Evolutionary conservation across 441 rosid genomes (phyloP).

Genomic region (Melastoma candidum): DNA sequence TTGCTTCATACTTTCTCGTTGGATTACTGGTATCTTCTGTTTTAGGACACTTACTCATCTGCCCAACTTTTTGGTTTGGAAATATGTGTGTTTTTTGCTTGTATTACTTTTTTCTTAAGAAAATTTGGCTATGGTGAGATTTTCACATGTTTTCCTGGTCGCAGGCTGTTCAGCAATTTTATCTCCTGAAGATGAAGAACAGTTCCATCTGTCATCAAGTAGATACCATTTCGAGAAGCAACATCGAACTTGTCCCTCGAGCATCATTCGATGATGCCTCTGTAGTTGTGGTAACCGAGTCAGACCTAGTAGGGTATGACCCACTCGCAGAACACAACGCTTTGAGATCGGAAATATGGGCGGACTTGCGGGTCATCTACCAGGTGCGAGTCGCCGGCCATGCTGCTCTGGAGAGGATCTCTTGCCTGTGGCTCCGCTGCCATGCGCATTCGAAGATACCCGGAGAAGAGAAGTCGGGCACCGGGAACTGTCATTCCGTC

Average conservation of each 20-base stretch:
- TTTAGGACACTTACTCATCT: background rate
- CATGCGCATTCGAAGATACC: slow-evolving; percentile 46
- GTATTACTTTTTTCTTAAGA: no score
- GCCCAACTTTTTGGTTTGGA: no score
- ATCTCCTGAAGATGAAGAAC: slow-evolving; percentile 36
- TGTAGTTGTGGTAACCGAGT: slow-evolving; percentile 60
- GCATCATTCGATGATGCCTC: slow-evolving; percentile 78
- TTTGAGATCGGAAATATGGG: slow-evolving; percentile 53
- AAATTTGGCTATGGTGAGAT: no score
- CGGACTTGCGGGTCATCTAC: slow-evolving; percentile 63
- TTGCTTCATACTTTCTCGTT: background rate
- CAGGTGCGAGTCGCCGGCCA: slow-evolving; percentile 68
- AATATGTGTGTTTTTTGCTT: no score
- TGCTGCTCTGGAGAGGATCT: slow-evolving; percentile 71
- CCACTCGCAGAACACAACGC: slow-evolving; percentile 25
- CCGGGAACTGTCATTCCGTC: slow-evolving; percentile 30
- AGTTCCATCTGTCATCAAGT: slow-evolving; percentile 11
- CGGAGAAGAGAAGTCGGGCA: slow-evolving; percentile 24
- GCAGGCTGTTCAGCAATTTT: slow-evolving; percentile 80
- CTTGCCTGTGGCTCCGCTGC: slow-evolving; percentile 70
- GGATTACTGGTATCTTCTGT: background rate
- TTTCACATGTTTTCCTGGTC: no score
- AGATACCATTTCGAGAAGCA: slow-evolving; percentile 24
- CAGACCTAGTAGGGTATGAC: slow-evolving; percentile 78
- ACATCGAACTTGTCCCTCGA: slow-evolving; percentile 21